phyloP scores from a whole-genome alignment of 805 yeast genomes.

The Suhomyces pyralidae region DNA sequence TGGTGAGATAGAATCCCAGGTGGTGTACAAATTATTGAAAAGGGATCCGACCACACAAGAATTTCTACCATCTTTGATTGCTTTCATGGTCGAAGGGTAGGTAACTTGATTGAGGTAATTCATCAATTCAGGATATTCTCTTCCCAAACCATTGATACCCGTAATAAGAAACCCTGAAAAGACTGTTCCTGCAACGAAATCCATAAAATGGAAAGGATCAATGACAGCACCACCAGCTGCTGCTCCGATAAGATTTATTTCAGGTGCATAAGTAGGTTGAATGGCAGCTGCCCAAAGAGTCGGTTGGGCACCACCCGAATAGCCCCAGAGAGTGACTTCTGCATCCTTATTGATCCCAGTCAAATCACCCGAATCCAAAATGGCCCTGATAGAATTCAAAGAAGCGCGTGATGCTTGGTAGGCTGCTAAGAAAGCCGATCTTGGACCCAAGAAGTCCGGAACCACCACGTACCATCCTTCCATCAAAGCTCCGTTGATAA shows the following conservation, averaged over 20 bases:
- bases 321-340: constrained; percentile 29
- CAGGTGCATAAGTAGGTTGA: constrained; percentile 38
- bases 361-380: constrained; percentile 14
- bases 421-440: constrained; percentile 31
- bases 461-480: constrained; percentile 33
- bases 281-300: constrained; percentile 37
- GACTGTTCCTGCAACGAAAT: constrained; percentile 21
- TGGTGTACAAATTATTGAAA: background rate
- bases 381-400: constrained; percentile 31
- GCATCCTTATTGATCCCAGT: constrained; percentile 21
- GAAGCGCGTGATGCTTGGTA: constrained; percentile 28
- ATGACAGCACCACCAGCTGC: constrained; percentile 37
- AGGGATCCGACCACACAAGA: constrained; percentile 4
- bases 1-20: background rate
- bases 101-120: background rate
- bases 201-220: constrained; percentile 28
- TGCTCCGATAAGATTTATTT: constrained; percentile 27
- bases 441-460: constrained; percentile 37
- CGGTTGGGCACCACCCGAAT: constrained; percentile 40
- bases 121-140: constrained; percentile 24
- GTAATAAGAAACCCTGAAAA: constrained; percentile 30
- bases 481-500: constrained; percentile 12
- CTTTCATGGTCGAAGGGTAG: background rate
- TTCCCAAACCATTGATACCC: constrained; percentile 28
- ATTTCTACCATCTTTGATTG: background rate